A percentile compares a stretch with the other conserved stretches of the same genome.
Evolutionary conservation across 2,329 filamentous ascomycete genomes (phyloP).

Genomic region (Purpureocillium lavendulum): DNA sequence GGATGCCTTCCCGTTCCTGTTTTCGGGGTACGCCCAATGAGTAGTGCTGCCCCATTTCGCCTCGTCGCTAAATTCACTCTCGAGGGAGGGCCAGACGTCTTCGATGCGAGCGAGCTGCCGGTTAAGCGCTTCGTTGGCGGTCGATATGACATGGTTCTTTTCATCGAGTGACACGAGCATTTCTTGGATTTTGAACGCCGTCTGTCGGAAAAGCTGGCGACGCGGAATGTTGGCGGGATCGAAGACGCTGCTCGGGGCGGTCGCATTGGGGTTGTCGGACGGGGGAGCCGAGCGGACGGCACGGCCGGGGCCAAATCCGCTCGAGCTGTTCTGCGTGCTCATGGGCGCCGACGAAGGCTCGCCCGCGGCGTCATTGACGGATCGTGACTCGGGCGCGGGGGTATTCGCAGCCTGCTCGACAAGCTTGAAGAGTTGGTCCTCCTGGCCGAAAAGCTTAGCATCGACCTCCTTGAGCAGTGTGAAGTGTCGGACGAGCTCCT

Average conservation of each 20-base stretch:
- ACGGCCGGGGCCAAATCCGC: slow-evolving; percentile 26
- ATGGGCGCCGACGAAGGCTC: slow-evolving; percentile 36
- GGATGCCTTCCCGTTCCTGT: slow-evolving; percentile 57
- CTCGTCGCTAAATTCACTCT: slow-evolving; percentile 87
- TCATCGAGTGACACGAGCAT: slow-evolving; percentile 90
- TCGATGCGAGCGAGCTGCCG: slow-evolving; percentile 80
- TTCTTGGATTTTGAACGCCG: slow-evolving; percentile 70
- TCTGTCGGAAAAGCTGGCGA: slow-evolving; percentile 68
- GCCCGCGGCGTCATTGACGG: slow-evolving; percentile 33
- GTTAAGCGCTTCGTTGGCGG: slow-evolving; percentile 81
- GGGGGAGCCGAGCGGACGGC: slow-evolving; percentile 28
- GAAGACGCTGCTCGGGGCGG: slow-evolving; percentile 32
- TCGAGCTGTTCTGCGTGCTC: slow-evolving; percentile 42
- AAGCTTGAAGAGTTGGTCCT: slow-evolving; percentile 71
- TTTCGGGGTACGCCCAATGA: slow-evolving; percentile 94
- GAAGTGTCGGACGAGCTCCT: slow-evolving; percentile 92
- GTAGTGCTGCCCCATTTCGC: slow-evolving; percentile 84
- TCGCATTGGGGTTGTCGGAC: slow-evolving; percentile 33
- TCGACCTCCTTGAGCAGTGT: slow-evolving; percentile 96
- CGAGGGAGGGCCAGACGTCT: slow-evolving; percentile 77
- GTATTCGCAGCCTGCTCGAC: slow-evolving; percentile 55
- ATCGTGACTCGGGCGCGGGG: slow-evolving; percentile 36
- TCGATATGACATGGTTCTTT: slow-evolving; percentile 93
- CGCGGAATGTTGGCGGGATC: slow-evolving; percentile 53
- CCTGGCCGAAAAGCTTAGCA: slow-evolving; percentile 86